phyloP scores from a whole-genome alignment of 345 rosid species.

The Garcia nutans region DNA sequence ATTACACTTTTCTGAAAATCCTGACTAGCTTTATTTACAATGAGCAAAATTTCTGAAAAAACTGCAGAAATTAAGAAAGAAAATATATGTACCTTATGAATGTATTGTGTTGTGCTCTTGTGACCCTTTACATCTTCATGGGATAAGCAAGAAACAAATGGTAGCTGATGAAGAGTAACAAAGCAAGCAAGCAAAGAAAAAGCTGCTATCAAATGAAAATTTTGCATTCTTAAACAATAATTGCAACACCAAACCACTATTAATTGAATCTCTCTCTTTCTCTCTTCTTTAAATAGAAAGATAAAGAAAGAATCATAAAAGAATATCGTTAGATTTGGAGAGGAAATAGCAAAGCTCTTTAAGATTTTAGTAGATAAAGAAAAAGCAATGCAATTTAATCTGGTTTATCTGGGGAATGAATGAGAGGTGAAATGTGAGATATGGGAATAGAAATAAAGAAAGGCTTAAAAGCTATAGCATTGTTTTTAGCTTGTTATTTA shows the following conservation, averaged over 20 bases:
- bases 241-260: not conserved
- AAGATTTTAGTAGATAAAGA: not conserved
- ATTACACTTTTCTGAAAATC: too few species aligned
- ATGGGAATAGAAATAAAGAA: not conserved
- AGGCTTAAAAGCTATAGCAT: not conserved
- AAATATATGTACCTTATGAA: conserved; percentile 30
- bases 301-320: not conserved
- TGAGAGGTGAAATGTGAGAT: not conserved
- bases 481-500: not conserved
- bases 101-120: conserved; percentile 22
- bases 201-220: conserved; percentile 7
- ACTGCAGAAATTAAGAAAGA: not conserved
- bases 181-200: conserved; percentile 14
- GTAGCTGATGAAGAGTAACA: conserved; percentile 19
- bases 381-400: not conserved
- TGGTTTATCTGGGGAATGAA: not conserved
- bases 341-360: not conserved
- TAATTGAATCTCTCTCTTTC: not conserved
- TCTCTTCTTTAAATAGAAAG: not conserved
- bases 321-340: not conserved
- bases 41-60: not conserved
- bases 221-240: conserved; percentile 24
- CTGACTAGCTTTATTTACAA: not conserved
- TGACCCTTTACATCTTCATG: conserved; percentile 20
- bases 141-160: conserved; percentile 31